Base-by-base conservation (phyloP, 306 rosid species). In the Vigna radiata region DNA sequence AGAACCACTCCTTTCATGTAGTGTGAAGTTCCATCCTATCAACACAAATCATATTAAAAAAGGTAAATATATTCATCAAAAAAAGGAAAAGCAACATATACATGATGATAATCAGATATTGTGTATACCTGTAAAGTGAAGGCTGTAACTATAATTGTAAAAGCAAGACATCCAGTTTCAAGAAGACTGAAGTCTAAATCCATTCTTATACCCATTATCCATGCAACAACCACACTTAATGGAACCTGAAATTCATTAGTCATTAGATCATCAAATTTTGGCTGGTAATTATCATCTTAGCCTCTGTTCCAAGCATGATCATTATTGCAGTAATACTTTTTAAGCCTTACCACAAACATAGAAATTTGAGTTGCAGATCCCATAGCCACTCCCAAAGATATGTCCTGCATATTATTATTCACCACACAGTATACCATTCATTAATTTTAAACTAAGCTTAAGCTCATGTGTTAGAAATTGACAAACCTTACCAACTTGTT, bases 281-380 rank as follows among this genome's bases (percentile, higher is more conserved):
- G 37, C 5, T 70, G 3, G 27, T 49, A 37, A 37, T 55, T 37
- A 53, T 36, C 36, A 52, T 36, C n/a, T 18, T 27, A 17, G 33
- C 6, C 11, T 46, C 27, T 17, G 27, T 74, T 46, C 29, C 53
- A 37, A 55, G 39, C 16, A 9, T 37, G 29, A 54, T 54, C 25
- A 72, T 43, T 33, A 8, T 3, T 53, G 1, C 18, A 17, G 9
- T 13, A 2, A 31, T 60, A 6, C 19, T 52, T 19, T 47, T 36
- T 49, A 49, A 52, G 14, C 9, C 94, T 79, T 88, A 95, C 98
- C 92, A 89, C 97, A 83, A 95, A 92, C 83, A 92, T 77, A 14
- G 97, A 91, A 81, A 95, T 95, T 88, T 95, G 97, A 77, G 96
- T 89, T 61, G 97, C 95, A 46, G 98, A 92, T 3, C 98, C 98